Evolutionary conservation across 2,329 filamentous ascomycete genomes (phyloP).

Genomic region (Cryphonectria carpinicola): DNA sequence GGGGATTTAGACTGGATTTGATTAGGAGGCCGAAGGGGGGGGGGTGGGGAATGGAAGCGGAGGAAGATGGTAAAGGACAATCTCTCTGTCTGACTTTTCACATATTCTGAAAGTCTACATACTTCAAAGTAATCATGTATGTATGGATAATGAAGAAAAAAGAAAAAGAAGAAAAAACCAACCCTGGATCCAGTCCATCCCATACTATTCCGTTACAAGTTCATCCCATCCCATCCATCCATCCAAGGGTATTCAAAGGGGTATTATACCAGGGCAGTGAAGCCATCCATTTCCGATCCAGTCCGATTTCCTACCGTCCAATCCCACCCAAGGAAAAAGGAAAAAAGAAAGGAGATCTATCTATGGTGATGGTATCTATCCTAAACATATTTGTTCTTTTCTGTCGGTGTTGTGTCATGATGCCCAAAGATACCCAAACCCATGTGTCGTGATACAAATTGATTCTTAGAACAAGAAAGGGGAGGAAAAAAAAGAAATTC

Average conservation of each 20-base stretch:
- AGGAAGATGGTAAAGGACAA: neutral
- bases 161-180: neutral
- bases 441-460: conserved; percentile 2
- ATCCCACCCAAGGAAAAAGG: neutral
- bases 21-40: no score
- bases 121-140: neutral
- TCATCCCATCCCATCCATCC: neutral
- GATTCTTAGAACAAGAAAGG: neutral
- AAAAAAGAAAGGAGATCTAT: neutral
- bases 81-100: neutral
- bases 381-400: neutral
- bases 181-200: neutral
- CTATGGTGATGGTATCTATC: neutral
- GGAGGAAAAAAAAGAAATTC: neutral
- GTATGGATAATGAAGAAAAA: no score
- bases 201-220: neutral
- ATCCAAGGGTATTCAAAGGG: neutral
- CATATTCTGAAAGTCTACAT: neutral
- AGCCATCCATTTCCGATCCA: neutral
- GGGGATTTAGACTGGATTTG: no score
- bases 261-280: conserved; percentile 2
- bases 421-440: neutral
- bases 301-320: neutral
- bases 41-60: no score
- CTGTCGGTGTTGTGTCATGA: conserved; percentile 1